Evolutionary conservation across 305 asterid species (phyloP).

Genomic region (Fraxinus ornus): DNA sequence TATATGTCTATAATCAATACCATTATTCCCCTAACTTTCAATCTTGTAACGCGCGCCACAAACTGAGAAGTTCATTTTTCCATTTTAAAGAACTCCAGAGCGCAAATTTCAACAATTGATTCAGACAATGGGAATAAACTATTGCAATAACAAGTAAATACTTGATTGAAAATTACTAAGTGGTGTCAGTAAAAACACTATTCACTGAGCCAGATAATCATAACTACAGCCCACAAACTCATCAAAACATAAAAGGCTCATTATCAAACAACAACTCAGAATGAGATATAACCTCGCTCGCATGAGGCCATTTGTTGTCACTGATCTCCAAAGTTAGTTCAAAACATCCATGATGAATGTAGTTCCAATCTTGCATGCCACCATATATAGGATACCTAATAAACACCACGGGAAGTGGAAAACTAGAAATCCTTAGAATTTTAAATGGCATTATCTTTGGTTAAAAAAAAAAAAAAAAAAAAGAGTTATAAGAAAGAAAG

Average conservation of each 20-base stretch:
- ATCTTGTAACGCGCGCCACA: background rate
- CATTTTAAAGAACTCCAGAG: slow-evolving; percentile 6
- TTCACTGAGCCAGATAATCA: background rate
- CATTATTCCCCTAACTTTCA: background rate
- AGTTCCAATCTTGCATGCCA: slow-evolving; percentile 99
- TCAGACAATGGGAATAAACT: background rate
- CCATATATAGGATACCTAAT: slow-evolving; percentile 96
- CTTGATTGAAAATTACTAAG: slow-evolving; percentile 4
- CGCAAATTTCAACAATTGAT: background rate
- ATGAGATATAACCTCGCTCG: slow-evolving; percentile 63
- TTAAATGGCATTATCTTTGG: background rate
- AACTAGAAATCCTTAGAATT: background rate
- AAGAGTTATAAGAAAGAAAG: slow-evolving; percentile 5
- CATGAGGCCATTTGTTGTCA: slow-evolving; percentile 91
- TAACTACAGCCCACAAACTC: background rate
- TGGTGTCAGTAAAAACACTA: background rate
- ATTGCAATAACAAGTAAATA: background rate
- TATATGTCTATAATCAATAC: background rate
- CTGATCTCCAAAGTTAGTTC: slow-evolving; percentile 93
- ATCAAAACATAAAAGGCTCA: background rate
- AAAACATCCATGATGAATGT: slow-evolving; percentile 71
- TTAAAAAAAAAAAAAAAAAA: background rate
- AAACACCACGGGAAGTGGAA: slow-evolving; percentile 25
- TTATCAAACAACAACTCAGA: slow-evolving; percentile 15
- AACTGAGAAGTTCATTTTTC: background rate